Evolutionary conservation across 2,329 filamentous ascomycete species (phyloP), one percentile per base, ranked within the genome.

Genomic region (Dothistroma septosporum): DNA sequence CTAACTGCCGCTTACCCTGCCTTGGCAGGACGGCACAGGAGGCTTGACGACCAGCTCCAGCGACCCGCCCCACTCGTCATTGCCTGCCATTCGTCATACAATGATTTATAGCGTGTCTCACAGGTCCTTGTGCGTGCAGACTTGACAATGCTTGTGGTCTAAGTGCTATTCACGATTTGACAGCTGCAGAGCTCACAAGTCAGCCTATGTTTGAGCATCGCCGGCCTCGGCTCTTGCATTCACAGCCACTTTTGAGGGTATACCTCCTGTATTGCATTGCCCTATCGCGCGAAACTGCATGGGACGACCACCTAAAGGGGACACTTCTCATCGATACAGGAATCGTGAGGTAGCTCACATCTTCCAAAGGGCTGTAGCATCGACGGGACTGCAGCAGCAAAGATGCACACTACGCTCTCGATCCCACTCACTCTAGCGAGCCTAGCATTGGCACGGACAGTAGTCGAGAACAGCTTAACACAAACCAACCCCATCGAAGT

Each of bases 401-500:
- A 41, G 3, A 54, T 54, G 52, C 41, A 37, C 31, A 8, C 52
- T 32, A 31, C 52, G 37, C 32, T 54, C 52, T 21, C 32, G 14
- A 21, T 37, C 32, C 11, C 32, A 6, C 24, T 37, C n/a, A 24
- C 52, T 32, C 22, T 54, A 9, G 52, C 32, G n/a, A 41, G 32
- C n/a, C 31, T 54, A 6, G 52, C 52, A 21, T 22, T 37, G n/a
- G 52, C 52, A 21, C 52, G 41, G 22, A 54, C 32, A 5, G 37
- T 19, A 41, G 31, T 54, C 52, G 52, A 22, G 10, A 37, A 37
- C 52, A 41, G 24, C 31, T 37, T 16, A 21, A 54, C 52, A 22
- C 52, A 54, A 41, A 54, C 52, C 32, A 41, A 41, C 2, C 52
- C 52, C 9, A 54, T 54, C 52, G 52, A 54, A 54, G 52, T 54